Evolutionary conservation across 2,329 filamentous ascomycete genomes (phyloP), one percentile per base, ranked within the genome.

Genomic region (Colletotrichum sp.): DNA sequence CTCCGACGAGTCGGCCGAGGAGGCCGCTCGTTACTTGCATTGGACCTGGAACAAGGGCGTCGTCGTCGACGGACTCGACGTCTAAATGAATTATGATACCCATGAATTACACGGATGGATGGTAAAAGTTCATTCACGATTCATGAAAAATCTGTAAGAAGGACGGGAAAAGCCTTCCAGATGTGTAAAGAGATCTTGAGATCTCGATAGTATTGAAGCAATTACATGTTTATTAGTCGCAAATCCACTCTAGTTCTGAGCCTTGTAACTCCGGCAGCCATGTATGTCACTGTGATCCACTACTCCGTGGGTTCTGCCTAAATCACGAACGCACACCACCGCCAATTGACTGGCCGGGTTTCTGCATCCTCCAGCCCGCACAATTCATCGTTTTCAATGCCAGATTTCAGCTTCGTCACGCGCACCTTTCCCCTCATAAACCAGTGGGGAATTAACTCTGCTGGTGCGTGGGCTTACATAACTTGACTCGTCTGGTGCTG

Each of bases 41-140:
- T 95, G 96, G 89, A 92, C 90, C 82, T 98, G 95, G 95, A 91
- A 91, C 84, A 96, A 96, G 92, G 95, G 95, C 80, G 89, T 95
- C 83, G 95, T 96, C 80, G 93, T 96, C 80, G 94, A 96, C 84
- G 94, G 94, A 78, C 92, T 96, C 84, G 95, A 97, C 87, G 94
- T 97, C 85, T 96, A 92, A 81, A 79, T 49, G 49, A 75, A 71
- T 71, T 30, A 71, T 66, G 69, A 72, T 74, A 77, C 63, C 77
- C 77, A 75, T 77, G 72, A 60, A 67, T 32, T 21, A 30, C 64
- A 52, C 67, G 66, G 66, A 75, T 75, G 73, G 73, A 73, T 73
- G 70, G 59, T 76, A 69, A 69, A 73, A 73, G 57, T 73, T 64
- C 73, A 69, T 76, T 62, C 57, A 69, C 36, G 70, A 30, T 73